Evolutionary conservation across 768 basidiomycete species (phyloP), one percentile per base, ranked within the genome.

Genomic region (Leccinum arenicola): DNA sequence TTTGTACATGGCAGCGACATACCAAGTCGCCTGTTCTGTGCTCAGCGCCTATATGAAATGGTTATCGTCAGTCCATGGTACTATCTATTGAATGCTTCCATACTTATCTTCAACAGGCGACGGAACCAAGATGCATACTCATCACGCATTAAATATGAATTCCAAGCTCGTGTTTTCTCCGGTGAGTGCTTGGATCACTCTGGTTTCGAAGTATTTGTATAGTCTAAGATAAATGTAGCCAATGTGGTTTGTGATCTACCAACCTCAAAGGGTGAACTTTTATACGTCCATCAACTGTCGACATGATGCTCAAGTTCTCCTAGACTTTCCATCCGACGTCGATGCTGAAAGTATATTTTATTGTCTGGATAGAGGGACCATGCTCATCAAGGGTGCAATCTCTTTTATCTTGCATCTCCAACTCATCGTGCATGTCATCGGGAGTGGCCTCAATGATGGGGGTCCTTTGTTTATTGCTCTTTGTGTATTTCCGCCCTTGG

Each of bases 371-470:
- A 36, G 19, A 36, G 57, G 58, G 1, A 43, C 66, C 29, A 23
- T n/a, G 6, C 31, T 72, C 3, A 27, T 55, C 40, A 61, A 61
- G 31, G 14, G 50, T 4, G 17, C 19, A 12, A 17, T 64, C 29
- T 72, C 70, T 25, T 57, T 66, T 27, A 25, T 70, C 36, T 57
- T 70, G 35, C 70, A 70, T 17, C 58, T 70, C n/a, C 68, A 50
- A 6, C 47, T 70, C 38, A 57, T 72, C 0, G 10, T 25, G 21
- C 52, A 64, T 25, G 52, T 72, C 21, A 31, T 70, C 15, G 66
- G 64, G 17, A 56, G 31, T 14, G 54, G 56, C 15, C 50, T 68
- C n/a, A 19, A 48, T 1, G 57, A 59, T 8, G 68, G 68, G 23
- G 69, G 69, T 1, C 66, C 64, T 51, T 23, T 61, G 3, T 70